phyloP scores from a whole-genome alignment of 352 stramenopile genomes.

The Globisporangium alternatum region DNA sequence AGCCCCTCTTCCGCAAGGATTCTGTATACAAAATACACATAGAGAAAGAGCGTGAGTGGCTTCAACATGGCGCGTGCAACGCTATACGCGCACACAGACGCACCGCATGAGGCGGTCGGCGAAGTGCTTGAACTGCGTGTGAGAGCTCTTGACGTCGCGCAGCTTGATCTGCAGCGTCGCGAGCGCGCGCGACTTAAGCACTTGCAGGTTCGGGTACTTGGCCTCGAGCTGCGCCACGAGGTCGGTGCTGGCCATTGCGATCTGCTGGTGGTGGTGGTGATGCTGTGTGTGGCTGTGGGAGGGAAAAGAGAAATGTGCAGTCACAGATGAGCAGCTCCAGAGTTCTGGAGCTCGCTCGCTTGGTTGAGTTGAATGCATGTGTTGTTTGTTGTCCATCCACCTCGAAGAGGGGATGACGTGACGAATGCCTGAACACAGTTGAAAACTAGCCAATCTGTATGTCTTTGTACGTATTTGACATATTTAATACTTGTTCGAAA shows the following conservation, averaged over 20 bases:
- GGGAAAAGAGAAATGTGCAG: slow-evolving; percentile 12
- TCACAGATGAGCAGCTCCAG: not conserved
- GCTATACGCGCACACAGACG: not conserved
- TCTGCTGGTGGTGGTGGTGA: slow-evolving; percentile 5
- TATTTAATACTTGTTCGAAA: not conserved
- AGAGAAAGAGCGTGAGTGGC: not conserved
- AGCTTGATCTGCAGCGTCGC: slow-evolving; percentile 69
- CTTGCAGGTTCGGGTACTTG: slow-evolving; percentile 60
- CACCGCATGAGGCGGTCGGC: slow-evolving; percentile 78
- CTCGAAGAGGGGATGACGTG: not conserved
- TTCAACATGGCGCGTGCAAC: slow-evolving; percentile 5
- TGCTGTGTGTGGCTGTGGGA: not conserved
- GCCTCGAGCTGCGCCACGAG: slow-evolving; percentile 49
- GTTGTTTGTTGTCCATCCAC: slow-evolving; percentile 8
- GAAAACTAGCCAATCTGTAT: too few relatives aligned
- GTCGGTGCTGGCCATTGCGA: slow-evolving; percentile 38
- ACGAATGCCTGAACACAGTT: not conserved
- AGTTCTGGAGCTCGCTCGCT: not conserved
- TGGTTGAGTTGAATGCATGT: not conserved
- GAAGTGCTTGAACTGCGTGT: slow-evolving; percentile 78
- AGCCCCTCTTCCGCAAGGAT: slow-evolving; percentile 74
- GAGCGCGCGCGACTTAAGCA: slow-evolving; percentile 66
- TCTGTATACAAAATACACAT: slow-evolving; percentile 20
- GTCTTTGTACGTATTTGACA: too few relatives aligned
- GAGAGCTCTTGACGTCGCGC: slow-evolving; percentile 60